These are phyloP conservation scores for Gossypium australe DNA, from an alignment of 345 rosid genomes.

Conservation along the genomic window DNA sequence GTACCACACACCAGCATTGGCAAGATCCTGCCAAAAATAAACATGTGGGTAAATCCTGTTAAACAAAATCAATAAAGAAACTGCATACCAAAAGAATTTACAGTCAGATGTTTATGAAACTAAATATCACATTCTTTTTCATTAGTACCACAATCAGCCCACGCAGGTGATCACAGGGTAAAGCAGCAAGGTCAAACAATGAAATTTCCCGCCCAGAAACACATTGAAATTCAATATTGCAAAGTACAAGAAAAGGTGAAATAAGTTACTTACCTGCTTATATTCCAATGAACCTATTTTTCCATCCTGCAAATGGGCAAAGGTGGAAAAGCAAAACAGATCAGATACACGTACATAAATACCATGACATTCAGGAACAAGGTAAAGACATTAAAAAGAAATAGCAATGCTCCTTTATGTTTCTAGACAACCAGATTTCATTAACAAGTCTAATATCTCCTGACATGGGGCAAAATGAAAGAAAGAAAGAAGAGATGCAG, in stretches of 20 bases:
- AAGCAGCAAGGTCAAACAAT: neutral
- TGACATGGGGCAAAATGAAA: no score
- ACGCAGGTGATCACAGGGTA: neutral
- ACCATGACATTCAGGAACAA: neutral
- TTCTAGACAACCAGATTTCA: neutral
- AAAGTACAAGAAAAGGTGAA: neutral
- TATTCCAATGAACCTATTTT: slow-evolving; percentile 62
- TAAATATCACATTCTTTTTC: neutral
- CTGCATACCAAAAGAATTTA: neutral
- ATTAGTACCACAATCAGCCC: neutral
- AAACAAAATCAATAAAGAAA: neutral
- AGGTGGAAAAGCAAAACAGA: neutral
- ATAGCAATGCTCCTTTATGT: neutral
- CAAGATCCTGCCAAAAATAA: slow-evolving; percentile 30
- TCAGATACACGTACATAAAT: neutral
- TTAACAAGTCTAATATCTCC: neutral
- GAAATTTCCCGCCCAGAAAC: neutral
- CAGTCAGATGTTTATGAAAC: neutral
- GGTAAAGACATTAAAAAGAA: neutral
- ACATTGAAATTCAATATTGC: neutral
- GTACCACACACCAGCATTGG: slow-evolving; percentile 36
- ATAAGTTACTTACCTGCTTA: slow-evolving; percentile 60
- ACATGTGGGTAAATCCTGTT: neutral
- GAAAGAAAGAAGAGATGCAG: neutral
- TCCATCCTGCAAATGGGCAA: slow-evolving; percentile 58